Evolutionary conservation across 805 yeast genomes (phyloP).

Genomic region (Cyberlindnera lachancei): DNA sequence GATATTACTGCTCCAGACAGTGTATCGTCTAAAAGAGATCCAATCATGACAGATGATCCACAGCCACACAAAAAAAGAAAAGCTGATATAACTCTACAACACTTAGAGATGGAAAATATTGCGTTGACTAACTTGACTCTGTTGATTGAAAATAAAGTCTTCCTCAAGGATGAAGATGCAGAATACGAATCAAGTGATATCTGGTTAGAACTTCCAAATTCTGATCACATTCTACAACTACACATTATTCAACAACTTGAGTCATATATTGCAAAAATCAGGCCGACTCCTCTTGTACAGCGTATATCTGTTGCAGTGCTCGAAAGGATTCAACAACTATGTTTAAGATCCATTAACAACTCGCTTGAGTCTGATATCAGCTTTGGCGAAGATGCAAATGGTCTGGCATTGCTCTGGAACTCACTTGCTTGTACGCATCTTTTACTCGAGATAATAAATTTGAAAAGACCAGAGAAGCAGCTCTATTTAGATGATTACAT

Average conservation of each 20-base stretch:
- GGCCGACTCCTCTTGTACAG: constrained; percentile 7
- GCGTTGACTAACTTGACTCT: constrained; percentile 5
- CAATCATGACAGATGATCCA: no score
- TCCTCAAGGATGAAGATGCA: constrained; percentile 22
- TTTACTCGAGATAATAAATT: constrained; percentile 34
- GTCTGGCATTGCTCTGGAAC: constrained; percentile 5
- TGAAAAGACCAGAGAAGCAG: constrained; percentile 33
- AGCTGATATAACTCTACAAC: constrained; percentile 11
- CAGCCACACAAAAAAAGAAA: constrained; percentile 13
- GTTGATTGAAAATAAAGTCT: constrained; percentile 9
- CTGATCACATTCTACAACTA: constrained; percentile 15
- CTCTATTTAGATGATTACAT: constrained; percentile 41
- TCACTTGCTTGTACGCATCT: constrained; percentile 18
- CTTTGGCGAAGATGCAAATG: background rate
- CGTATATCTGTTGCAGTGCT: constrained; percentile 21
- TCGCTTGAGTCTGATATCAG: constrained; percentile 19
- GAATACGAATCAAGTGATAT: constrained; percentile 19
- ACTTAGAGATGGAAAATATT: constrained; percentile 11
- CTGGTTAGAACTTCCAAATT: constrained; percentile 20
- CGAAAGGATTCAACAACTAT: constrained; percentile 26
- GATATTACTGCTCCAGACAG: no score
- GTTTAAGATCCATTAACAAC: constrained; percentile 22
- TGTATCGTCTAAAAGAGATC: no score
- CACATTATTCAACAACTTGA: constrained; percentile 18
- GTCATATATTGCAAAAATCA: constrained; percentile 13